Evolutionary conservation across 139 green algal genomes (phyloP).

Genomic region (Chlorella vulgaris): DNA sequence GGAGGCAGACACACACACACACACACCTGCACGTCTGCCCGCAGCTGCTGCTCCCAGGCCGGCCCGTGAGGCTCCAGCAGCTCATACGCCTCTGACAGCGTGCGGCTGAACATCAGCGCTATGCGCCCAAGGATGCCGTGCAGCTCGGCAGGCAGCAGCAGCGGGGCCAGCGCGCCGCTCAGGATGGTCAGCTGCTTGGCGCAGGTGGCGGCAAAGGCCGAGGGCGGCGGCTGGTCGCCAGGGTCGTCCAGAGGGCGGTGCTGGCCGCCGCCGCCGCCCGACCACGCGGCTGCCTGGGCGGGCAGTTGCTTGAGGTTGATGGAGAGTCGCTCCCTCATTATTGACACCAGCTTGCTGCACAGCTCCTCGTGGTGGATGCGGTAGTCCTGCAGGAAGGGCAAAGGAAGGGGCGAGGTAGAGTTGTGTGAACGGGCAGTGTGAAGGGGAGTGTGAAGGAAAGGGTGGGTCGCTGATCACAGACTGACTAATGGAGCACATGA

Average conservation of each 20-base stretch:
- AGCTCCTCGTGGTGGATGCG: slow-evolving; percentile 80
- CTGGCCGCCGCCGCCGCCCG: background rate
- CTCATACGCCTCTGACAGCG: slow-evolving; percentile 62
- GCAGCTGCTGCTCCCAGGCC: slow-evolving; percentile 32
- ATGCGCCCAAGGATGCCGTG: slow-evolving; percentile 83
- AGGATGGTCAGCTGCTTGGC: slow-evolving; percentile 61
- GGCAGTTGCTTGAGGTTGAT: slow-evolving; percentile 62
- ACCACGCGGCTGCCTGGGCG: slow-evolving; percentile 53
- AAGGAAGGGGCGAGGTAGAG: no score
- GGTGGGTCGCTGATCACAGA: no score
- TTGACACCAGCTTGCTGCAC: slow-evolving; percentile 91
- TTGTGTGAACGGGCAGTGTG: no score
- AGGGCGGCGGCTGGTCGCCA: slow-evolving; percentile 20
- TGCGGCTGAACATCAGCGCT: slow-evolving; percentile 61
- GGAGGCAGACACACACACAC: background rate
- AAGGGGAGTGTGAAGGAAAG: no score
- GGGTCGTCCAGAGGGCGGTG: no score
- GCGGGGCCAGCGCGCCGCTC: slow-evolving; percentile 70
- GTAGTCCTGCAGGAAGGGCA: slow-evolving; percentile 65
- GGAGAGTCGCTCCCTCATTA: slow-evolving; percentile 84
- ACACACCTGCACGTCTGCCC: slow-evolving; percentile 9
- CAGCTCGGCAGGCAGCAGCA: slow-evolving; percentile 76
- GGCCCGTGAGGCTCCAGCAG: slow-evolving; percentile 40
- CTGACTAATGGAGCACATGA: no score
- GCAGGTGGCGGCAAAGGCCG: slow-evolving; percentile 52